Base-by-base conservation (phyloP, 1,284 basidiomycete genomes). In the Porogramme epimiltina region DNA sequence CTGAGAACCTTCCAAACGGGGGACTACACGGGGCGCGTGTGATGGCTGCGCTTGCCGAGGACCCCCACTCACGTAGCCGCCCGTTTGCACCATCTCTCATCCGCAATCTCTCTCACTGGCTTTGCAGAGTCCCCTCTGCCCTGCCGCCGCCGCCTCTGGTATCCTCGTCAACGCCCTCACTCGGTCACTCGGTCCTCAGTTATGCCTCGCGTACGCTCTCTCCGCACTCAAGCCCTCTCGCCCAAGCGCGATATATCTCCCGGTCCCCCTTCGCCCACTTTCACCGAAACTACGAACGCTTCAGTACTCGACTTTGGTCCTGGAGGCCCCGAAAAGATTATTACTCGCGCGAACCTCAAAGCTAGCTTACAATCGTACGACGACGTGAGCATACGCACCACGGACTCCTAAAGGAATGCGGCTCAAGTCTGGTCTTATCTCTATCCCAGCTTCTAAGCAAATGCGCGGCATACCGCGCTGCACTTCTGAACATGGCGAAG, bases 391-490 rank as follows among this genome's bases (percentile, higher is more conserved):
- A 43, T 42, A 34, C 51, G 49, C 37, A 20, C 18, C 15, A 39
- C 24, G 4, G 1, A 23, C 24, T 38, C 39, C 38, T 44, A 19
- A n/a, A 47, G 38, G 31, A 39, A 16, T 40, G 2, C 37, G 49
- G 5, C 49, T 50, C 55, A 38, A 56, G 20, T 16, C 33, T 49
- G 34, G 34, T 45, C 49, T 58, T 48, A 54, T 52, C 55, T 50
- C 54, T 57, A n/a, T n/a, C n/a, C 55, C 61, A 95, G 85, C 77
- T 97, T 45, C 81, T 97, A 73, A 81, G 73, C 56, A 81, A 86
- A 41, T 91, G 90, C 58, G 87, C 92, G 45, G 82, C 81, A 48
- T 98, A 96, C 74, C 91, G 95, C 43, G 77, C 85, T 33, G 89
- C 92, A 24, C 79, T 98, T 59, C 72, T 94, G 50, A 80, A 84